Base-by-base conservation (phyloP, 2,329 filamentous ascomycete species). In the Monosporascus sp. region DNA sequence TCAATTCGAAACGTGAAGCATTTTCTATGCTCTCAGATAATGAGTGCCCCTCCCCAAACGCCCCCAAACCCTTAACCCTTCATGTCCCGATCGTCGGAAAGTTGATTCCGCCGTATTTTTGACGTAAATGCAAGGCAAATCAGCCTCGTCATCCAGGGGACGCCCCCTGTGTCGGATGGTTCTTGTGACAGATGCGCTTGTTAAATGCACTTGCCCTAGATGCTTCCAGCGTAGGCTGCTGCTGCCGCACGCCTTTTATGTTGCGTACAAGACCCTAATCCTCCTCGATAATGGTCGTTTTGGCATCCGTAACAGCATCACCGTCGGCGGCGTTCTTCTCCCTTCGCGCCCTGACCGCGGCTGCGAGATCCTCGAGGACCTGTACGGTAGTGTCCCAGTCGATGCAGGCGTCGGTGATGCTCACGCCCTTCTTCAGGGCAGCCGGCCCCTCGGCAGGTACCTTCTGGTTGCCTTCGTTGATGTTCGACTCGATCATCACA, bases 401-500 rank as follows among this genome's bases (percentile, higher is more conserved):
- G 68, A 99, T 96, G 76, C 93, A 99, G 52, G 92, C 93, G 71
- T 97, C 92, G 1, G 92, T 97, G 73, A 97, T 97, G 72, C 88
- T 93, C 65, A 97, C 88, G 61, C 92, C 92, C 74, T 89, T 90
- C 78, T 91, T 89, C 49, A 97, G 79, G 7, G 73, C 88, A 1
- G 83, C 70, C 7, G 88, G 88, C 8, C 92, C 93, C 72, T 95
- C 90, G 1, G 85, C 71, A 1, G 91, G 90, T 1, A 96, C 89
- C 77, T 96, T 96, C 68, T 91, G 88, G 78, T 86, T 90, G 60
- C 84, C 82, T 75, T 96, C 94, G 72, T 93, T 85, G 79, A 97
- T 93, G 75, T 97, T 93, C 67, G 90, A 96, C 78, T 99, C 93
- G 64, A 99, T 96, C 93, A 99, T 99, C 68, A 97, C 90, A 69